Base-by-base conservation (phyloP, 495 filamentous ascomycete species). In the Evansstolkia leycettana region DNA sequence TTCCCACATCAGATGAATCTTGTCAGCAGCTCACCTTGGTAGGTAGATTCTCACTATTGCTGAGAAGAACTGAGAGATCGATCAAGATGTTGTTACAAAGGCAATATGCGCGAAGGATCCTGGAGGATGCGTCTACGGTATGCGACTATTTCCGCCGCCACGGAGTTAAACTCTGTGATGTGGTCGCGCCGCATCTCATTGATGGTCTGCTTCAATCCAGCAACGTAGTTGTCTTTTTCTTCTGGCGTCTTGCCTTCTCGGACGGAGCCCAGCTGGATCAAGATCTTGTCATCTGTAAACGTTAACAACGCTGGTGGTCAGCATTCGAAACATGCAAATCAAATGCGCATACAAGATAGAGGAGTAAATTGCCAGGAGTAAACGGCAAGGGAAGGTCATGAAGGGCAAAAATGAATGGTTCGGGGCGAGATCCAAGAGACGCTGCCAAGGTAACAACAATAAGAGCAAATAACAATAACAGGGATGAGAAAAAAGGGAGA, bases 81-180 rank as follows among this genome's bases (percentile, higher is more conserved):
- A 7, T 7, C 13, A 16, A 12, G 32, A 17, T 32, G 28, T 34
- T 34, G 52, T 65, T 67, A 67, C 60, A 65, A 52, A 46, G 60
- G 52, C 43, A 67, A 55, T 45, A 65, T 52, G 40, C 61, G 60
- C 31, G 63, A 57, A 33, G 61, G 60, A 42, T 78, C 76, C 41
- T 72, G 64, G 25, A 77, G 60, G 43, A 79, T 80, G 49, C 70
- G 64, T 54, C 72, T 69, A 65, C 90, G 84, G 58, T 82, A 92
- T 48, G 79, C 73, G 51, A 82, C 72, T 58, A 98, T 93, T 43
- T 81, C 76, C 41, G 70, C 55, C 31, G 84, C 84, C 54, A 95
- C 85, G 36, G 69, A 76, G 47, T 75, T 70, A 51, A 92, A 87
- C 46, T 93, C 84, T 56, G 74, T 79, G 48, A 82, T 70, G 54